phyloP scores from a whole-genome alignment of 2,329 filamentous ascomycete genomes.

The Fusarium robinianum region DNA sequence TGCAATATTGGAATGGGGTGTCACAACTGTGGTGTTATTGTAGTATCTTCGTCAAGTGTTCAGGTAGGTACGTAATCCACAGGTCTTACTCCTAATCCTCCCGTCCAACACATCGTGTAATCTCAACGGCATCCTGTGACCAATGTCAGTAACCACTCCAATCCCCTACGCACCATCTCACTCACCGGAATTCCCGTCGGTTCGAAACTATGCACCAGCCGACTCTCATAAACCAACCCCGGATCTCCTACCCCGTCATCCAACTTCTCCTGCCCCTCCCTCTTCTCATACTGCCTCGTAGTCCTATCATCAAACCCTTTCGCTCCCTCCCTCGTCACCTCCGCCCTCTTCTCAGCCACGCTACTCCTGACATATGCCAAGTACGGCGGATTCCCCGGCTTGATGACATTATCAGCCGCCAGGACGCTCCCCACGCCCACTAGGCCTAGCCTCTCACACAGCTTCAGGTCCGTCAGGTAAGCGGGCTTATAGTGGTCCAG shows the following conservation, averaged over 20 bases:
- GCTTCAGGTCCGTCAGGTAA: slow-evolving; percentile 74
- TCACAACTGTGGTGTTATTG: no score
- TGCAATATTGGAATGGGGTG: no score
- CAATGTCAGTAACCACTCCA: slow-evolving; percentile 26
- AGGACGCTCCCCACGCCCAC: slow-evolving; percentile 65
- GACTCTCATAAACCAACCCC: slow-evolving; percentile 67
- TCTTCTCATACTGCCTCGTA: slow-evolving; percentile 61
- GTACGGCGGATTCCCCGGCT: slow-evolving; percentile 72
- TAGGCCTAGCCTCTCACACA: slow-evolving; percentile 72
- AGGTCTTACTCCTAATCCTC: slow-evolving; percentile 33
- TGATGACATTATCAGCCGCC: slow-evolving; percentile 72
- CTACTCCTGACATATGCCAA: slow-evolving; percentile 70
- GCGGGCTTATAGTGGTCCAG: slow-evolving; percentile 81
- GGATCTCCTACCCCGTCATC: slow-evolving; percentile 59
- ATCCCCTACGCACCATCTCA: slow-evolving; percentile 7
- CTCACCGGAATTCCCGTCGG: slow-evolving; percentile 68
- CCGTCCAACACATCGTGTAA: slow-evolving; percentile 60
- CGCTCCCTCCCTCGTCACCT: slow-evolving; percentile 43
- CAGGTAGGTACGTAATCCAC: no score
- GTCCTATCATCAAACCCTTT: slow-evolving; percentile 48
- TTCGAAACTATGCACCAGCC: slow-evolving; percentile 67
- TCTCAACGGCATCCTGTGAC: slow-evolving; percentile 66
- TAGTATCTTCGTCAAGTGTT: no score
- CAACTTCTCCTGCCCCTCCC: slow-evolving; percentile 48
- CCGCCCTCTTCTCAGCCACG: slow-evolving; percentile 60